Evolutionary conservation across 1,284 basidiomycete species (phyloP).

Genomic region (Leccinum cinnamomeum): DNA sequence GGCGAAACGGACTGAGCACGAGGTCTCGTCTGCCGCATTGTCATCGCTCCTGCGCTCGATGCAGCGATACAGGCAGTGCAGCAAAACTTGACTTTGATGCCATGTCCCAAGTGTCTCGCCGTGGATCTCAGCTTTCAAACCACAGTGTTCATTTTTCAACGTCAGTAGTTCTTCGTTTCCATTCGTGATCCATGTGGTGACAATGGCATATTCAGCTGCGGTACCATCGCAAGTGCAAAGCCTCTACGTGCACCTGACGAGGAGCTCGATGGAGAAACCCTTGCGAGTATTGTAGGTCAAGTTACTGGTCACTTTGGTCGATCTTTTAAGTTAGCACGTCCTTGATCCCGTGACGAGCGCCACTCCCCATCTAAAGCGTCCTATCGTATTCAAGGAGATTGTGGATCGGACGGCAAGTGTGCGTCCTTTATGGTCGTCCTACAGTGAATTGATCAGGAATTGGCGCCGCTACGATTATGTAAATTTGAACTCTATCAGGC

Average conservation of each 20-base stretch:
- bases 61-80: not conserved
- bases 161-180: slow-evolving; percentile 6
- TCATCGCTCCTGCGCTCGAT: not conserved
- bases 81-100: slow-evolving; percentile 2
- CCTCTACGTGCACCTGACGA: slow-evolving; percentile 16
- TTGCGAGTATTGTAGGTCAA: slow-evolving; percentile 23
- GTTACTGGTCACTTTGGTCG: not conserved
- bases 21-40: not conserved
- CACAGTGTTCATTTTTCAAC: not conserved
- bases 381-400: too few relatives aligned
- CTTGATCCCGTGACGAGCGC: not conserved
- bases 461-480: too few relatives aligned
- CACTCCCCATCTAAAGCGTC: not conserved
- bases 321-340: not conserved
- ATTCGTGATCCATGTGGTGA: slow-evolving; percentile 5
- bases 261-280: slow-evolving; percentile 12
- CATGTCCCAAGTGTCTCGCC: not conserved
- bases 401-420: too few relatives aligned
- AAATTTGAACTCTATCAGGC: too few relatives aligned
- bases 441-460: too few relatives aligned
- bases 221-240: slow-evolving; percentile 10
- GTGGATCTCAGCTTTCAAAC: slow-evolving; percentile 9
- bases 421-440: too few relatives aligned
- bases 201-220: slow-evolving; percentile 4
- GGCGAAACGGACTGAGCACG: not conserved